Conservation (phyloP, 352 stramenopile genomes). For the Phytophthora macrochlamydospora region DNA sequence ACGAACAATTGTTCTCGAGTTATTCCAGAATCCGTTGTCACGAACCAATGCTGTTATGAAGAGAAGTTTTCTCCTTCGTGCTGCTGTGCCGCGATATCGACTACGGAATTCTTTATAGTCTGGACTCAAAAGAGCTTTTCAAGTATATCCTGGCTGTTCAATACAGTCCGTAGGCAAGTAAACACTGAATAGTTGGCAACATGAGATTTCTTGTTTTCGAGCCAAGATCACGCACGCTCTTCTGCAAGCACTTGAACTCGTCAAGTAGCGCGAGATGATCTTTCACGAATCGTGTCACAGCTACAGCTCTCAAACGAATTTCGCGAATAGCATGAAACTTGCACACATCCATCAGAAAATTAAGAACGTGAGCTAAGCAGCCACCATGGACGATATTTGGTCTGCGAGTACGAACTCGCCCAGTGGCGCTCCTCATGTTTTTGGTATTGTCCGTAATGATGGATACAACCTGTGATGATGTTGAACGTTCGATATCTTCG, state of each 20-base stretch:
- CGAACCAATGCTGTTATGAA: conserved; percentile 4
- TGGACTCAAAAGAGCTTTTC: conserved; percentile 2
- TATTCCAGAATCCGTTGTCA: conserved; percentile 10
- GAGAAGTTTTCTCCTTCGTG: conserved; percentile 4
- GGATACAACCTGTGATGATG: not conserved
- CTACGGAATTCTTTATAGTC: conserved; percentile 6
- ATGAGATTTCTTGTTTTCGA: not conserved
- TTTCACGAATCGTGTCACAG: conserved; percentile 4
- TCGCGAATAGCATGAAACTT: conserved; percentile 1
- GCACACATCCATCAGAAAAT: conserved; percentile 10
- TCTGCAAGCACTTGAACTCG: conserved; percentile 9
- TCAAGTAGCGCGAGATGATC: conserved; percentile 8
- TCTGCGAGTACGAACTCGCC: not conserved
- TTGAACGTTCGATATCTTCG: not conserved
- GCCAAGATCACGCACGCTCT: not conserved
- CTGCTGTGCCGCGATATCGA: conserved; percentile 9
- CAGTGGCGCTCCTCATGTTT: conserved; percentile 5
- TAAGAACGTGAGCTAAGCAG: conserved; percentile 11
- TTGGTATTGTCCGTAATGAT: conserved; percentile 9
- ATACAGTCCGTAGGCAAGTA: not conserved
- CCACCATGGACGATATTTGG: conserved; percentile 9
- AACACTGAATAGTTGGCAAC: conserved; percentile 7
- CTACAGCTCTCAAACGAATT: not conserved
- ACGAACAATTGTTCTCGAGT: conserved; percentile 8
- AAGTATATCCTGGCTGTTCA: conserved; percentile 3